Conservation (phyloP, 2,329 filamentous ascomycete species). For the Neopestalotiopsis sp. region DNA sequence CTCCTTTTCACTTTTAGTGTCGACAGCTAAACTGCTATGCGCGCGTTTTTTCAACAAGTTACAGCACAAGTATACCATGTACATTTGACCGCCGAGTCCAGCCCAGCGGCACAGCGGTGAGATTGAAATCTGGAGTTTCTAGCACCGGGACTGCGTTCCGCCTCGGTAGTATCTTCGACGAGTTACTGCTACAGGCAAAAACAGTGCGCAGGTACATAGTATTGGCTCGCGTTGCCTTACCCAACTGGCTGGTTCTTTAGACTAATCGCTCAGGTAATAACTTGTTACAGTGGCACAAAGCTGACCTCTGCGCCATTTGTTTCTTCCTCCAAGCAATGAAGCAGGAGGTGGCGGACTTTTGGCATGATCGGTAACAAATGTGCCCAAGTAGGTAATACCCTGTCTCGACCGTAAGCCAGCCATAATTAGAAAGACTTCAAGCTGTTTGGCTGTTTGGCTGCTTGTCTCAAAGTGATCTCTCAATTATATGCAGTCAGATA, state of each 20-base stretch:
- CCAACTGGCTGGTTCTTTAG: conserved; percentile 1
- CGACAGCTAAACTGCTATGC: too few species aligned
- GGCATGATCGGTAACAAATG: neutral
- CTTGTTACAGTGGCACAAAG: neutral
- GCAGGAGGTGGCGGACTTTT: neutral
- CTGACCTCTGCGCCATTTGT: neutral
- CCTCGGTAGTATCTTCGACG: neutral
- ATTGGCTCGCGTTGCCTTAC: neutral
- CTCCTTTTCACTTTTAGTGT: neutral
- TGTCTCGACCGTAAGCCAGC: neutral
- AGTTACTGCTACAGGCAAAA: neutral
- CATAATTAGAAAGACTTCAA: neutral
- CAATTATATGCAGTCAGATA: neutral
- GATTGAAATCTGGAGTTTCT: neutral
- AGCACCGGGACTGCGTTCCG: neutral
- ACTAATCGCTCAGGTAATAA: too few species aligned
- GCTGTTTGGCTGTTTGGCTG: neutral
- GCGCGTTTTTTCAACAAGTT: too few species aligned
- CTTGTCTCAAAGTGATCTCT: neutral
- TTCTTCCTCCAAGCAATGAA: neutral
- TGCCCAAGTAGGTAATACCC: neutral
- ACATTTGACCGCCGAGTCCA: neutral
- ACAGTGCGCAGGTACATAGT: neutral
- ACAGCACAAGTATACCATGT: neutral
- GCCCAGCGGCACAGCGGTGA: neutral